phyloP scores from a whole-genome alignment of 768 basidiomycete species.

The Termitomyces sp. region DNA sequence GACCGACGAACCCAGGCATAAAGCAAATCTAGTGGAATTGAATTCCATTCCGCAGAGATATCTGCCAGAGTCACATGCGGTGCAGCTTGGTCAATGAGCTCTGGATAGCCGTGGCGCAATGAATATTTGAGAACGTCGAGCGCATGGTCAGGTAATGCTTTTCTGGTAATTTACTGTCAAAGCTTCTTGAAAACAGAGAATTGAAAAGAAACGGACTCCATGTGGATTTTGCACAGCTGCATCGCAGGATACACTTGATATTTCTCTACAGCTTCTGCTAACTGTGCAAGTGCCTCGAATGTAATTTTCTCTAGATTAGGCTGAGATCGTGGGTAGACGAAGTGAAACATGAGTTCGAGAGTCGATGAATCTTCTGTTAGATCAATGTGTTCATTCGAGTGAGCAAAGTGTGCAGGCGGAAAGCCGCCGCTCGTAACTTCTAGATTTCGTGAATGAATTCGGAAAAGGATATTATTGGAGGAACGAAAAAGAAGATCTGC shows the following conservation, averaged over 20 bases:
- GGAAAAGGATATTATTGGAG: conserved; percentile 12
- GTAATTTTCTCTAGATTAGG: conserved; percentile 6
- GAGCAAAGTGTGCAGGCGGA: conserved; percentile 9
- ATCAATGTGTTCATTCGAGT: conserved; percentile 7
- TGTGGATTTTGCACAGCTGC: conserved; percentile 18
- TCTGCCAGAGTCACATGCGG: conserved; percentile 12
- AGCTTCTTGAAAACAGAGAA: not conserved
- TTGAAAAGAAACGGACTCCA: conserved; percentile 13
- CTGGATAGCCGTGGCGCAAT: conserved; percentile 15
- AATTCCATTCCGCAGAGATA: conserved; percentile 5
- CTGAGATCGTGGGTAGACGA: conserved; percentile 16
- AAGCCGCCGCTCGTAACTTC: conserved; percentile 14
- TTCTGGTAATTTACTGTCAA: conserved; percentile 4
- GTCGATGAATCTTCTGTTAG: conserved; percentile 15
- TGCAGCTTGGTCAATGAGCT: conserved; percentile 13
- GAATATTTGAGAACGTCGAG: conserved; percentile 17
- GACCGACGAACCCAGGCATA: conserved; percentile 12
- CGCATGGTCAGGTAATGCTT: conserved; percentile 11
- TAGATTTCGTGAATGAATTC: conserved; percentile 17
- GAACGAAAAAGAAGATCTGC: conserved; percentile 16
- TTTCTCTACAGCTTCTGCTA: conserved; percentile 21
- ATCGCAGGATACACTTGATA: conserved; percentile 20
- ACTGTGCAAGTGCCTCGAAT: conserved; percentile 8
- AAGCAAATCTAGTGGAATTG: conserved; percentile 6
- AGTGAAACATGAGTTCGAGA: conserved; percentile 19